Evolutionary conservation across 2,329 filamentous ascomycete species (phyloP).

Genomic region (Pestalotiopsis sp.): DNA sequence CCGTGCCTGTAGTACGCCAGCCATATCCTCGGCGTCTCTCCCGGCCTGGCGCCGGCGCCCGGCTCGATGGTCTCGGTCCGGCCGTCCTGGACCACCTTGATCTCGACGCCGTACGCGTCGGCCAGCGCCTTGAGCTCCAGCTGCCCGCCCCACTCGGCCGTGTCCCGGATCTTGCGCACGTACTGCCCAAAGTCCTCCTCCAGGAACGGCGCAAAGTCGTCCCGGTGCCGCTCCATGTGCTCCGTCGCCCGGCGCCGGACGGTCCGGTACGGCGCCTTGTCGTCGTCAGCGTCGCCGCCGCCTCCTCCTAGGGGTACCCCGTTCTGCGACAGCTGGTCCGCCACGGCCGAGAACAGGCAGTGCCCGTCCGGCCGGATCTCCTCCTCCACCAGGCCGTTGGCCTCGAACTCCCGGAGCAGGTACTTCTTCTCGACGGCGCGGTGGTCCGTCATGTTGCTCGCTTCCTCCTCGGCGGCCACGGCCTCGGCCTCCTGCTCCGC

Average conservation of each 20-base stretch:
- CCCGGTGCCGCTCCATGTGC: conserved; percentile 74
- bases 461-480: conserved; percentile 73
- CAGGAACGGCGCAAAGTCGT: conserved; percentile 85
- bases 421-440: conserved; percentile 69
- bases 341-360: conserved; percentile 90
- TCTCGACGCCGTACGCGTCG: conserved; percentile 76
- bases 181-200: conserved; percentile 80
- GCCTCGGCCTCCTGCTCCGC: conserved; percentile 78
- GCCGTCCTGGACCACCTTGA: conserved; percentile 86
- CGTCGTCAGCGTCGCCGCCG: conserved; percentile 33
- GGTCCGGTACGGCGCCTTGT: conserved; percentile 58
- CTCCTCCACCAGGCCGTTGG: conserved; percentile 69
- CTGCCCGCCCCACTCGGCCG: conserved; percentile 95
- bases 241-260: conserved; percentile 74
- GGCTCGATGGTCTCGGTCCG: conserved; percentile 75
- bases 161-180: conserved; percentile 76
- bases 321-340: conserved; percentile 72
- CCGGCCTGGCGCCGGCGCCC: conserved; percentile 37
- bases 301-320: conserved; percentile 43
- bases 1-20: conserved; percentile 93
- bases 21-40: conserved; percentile 70
- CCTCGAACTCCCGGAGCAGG: conserved; percentile 70
- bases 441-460: conserved; percentile 72
- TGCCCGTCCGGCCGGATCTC: conserved; percentile 90
- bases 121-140: conserved; percentile 86